phyloP scores from a whole-genome alignment of 306 rosid genomes.

The Leucaena leucocephala region DNA sequence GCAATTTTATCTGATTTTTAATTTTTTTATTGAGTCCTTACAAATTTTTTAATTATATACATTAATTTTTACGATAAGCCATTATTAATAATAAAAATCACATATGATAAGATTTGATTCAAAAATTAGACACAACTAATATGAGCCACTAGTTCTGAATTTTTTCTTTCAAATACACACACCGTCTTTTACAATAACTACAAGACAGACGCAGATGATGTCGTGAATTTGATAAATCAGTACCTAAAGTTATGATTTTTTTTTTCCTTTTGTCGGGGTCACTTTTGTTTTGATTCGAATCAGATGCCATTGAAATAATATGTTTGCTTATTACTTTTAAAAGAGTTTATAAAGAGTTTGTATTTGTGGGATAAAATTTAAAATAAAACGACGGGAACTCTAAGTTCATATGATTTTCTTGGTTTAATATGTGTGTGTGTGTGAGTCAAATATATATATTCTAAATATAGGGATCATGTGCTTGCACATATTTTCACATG shows the following conservation, averaged over 20 bases:
- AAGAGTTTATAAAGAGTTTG: not conserved
- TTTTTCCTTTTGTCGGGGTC: not conserved
- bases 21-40: too few relatives aligned
- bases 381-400: not conserved
- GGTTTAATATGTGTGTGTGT: too few relatives aligned
- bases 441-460: not conserved
- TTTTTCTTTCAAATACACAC: too few relatives aligned
- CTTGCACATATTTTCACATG: not conserved
- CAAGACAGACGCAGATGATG: too few relatives aligned
- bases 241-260: not conserved
- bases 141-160: too few relatives aligned
- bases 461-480: not conserved
- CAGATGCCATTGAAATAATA: not conserved
- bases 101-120: too few relatives aligned
- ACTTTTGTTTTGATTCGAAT: not conserved
- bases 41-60: too few relatives aligned
- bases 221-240: not conserved
- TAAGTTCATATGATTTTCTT: not conserved
- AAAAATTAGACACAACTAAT: too few relatives aligned
- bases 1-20: too few relatives aligned
- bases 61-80: too few relatives aligned
- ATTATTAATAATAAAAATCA: too few relatives aligned
- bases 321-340: not conserved
- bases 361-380: not conserved
- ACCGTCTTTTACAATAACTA: too few relatives aligned